Evolutionary conservation across 2,329 filamentous ascomycete species (phyloP).

Genomic region (Neodidymelliopsis sp.): DNA sequence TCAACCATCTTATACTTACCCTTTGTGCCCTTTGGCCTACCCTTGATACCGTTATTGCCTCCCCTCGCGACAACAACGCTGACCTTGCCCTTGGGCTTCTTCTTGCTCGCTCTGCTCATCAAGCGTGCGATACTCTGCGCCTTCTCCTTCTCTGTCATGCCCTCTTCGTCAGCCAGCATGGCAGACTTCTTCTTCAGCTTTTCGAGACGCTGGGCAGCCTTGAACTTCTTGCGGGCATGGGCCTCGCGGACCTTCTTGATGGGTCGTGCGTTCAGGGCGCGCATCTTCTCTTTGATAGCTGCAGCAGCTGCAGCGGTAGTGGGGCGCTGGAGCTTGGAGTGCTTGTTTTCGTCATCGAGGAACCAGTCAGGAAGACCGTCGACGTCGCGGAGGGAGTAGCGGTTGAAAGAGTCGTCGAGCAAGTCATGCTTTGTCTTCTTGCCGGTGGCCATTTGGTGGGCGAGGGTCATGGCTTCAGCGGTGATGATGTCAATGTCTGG

Average conservation of each 20-base stretch:
- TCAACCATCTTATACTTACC: conserved; percentile 98
- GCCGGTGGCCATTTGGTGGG: conserved; percentile 88
- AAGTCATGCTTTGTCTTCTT: conserved; percentile 81
- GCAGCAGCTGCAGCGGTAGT: conserved; percentile 87
- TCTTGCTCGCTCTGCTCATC: conserved; percentile 81
- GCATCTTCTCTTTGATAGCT: conserved; percentile 93
- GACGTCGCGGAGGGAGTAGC: conserved; percentile 85
- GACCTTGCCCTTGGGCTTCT: conserved; percentile 83
- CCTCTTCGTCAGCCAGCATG: conserved; percentile 84
- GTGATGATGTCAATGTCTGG: conserved; percentile 97
- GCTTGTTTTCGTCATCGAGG: conserved; percentile 85
- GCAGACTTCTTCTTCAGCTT: conserved; percentile 98
- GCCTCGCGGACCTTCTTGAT: conserved; percentile 99
- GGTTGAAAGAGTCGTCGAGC: conserved; percentile 92
- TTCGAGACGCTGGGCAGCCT: conserved; percentile 87
- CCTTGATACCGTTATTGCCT: conserved; percentile 82
- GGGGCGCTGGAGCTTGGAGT: conserved; percentile 86
- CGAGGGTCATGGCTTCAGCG: conserved; percentile 98
- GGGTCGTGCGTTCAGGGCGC: conserved; percentile 90
- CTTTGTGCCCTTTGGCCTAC: conserved; percentile 89
- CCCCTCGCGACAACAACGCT: conserved; percentile 90
- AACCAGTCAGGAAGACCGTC: conserved; percentile 98
- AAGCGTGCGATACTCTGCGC: conserved; percentile 81
- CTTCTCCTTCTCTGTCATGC: conserved; percentile 96
- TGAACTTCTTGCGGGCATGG: conserved; percentile 95